Evolutionary conservation across 2,329 filamentous ascomycete species (phyloP).

Genomic region (Diplodia scrobiculata): DNA sequence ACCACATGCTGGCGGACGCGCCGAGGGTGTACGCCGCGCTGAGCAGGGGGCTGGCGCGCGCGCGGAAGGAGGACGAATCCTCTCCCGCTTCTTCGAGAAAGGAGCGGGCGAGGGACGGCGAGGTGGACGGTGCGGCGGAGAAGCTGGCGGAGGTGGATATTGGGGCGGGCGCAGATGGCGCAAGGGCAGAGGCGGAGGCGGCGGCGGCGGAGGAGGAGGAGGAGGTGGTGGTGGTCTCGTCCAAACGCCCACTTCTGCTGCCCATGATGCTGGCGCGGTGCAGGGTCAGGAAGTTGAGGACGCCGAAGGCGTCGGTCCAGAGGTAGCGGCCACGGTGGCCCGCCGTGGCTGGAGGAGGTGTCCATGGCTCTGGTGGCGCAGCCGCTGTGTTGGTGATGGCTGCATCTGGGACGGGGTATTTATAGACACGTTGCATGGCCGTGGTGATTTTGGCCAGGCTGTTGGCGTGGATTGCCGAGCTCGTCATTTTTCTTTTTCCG

Average conservation of each 20-base stretch:
- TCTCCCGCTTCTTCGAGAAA: neutral
- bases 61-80: neutral
- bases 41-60: constrained; percentile 50
- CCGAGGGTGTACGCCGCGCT: constrained; percentile 74
- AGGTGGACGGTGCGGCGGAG: constrained; percentile 1
- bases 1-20: constrained; percentile 86
- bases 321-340: constrained; percentile 62
- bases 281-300: constrained; percentile 62
- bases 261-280: constrained; percentile 38
- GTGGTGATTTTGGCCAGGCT: constrained; percentile 19
- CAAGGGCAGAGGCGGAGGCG: neutral
- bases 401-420: constrained; percentile 30
- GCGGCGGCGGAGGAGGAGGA: neutral
- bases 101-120: neutral
- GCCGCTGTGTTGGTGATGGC: neutral
- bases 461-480: neutral
- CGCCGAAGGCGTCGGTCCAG: constrained; percentile 51
- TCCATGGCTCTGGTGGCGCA: constrained; percentile 44
- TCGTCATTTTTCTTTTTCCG: neutral
- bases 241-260: neutral
- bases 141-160: constrained; percentile 13
- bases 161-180: neutral
- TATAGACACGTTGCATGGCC: constrained; percentile 48
- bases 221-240: no score
- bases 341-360: constrained; percentile 54